Evolutionary conservation across 495 filamentous ascomycete species (phyloP).

Genomic region (Hypoxylon cercidicola): DNA sequence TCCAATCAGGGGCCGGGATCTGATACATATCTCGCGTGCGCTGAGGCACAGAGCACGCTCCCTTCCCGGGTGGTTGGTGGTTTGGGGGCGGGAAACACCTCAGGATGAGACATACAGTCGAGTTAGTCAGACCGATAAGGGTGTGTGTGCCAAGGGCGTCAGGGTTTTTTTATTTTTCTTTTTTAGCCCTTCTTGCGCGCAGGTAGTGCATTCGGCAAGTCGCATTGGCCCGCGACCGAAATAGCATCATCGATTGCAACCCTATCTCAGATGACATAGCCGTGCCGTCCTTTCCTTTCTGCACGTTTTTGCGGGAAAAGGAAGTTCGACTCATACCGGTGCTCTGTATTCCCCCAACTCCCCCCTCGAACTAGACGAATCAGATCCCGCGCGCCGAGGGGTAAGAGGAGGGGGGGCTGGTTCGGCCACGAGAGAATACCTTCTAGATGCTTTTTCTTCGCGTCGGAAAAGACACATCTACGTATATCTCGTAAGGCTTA

Average conservation of each 20-base stretch:
- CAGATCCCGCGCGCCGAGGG: constrained; percentile 1
- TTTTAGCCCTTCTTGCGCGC: no score
- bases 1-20: constrained; percentile 30
- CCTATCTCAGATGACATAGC: constrained; percentile 30
- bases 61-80: constrained; percentile 7
- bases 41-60: constrained; percentile 16
- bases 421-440: constrained; percentile 6
- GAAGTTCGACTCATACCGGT: constrained; percentile 9
- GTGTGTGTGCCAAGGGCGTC: background rate
- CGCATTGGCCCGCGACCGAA: constrained; percentile 32
- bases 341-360: background rate
- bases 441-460: constrained; percentile 19
- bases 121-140: background rate
- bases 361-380: constrained; percentile 6
- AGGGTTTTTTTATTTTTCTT: constrained; percentile 26
- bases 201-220: constrained; percentile 36
- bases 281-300: constrained; percentile 5
- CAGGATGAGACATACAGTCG: background rate
- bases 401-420: background rate
- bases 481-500: constrained; percentile 40
- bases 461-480: constrained; percentile 10
- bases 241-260: constrained; percentile 29
- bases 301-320: background rate
- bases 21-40: constrained; percentile 13
- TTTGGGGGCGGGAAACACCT: constrained; percentile 25